Base-by-base conservation (phyloP, 108 stramenopile species). In the Cyclotella sp. region DNA sequence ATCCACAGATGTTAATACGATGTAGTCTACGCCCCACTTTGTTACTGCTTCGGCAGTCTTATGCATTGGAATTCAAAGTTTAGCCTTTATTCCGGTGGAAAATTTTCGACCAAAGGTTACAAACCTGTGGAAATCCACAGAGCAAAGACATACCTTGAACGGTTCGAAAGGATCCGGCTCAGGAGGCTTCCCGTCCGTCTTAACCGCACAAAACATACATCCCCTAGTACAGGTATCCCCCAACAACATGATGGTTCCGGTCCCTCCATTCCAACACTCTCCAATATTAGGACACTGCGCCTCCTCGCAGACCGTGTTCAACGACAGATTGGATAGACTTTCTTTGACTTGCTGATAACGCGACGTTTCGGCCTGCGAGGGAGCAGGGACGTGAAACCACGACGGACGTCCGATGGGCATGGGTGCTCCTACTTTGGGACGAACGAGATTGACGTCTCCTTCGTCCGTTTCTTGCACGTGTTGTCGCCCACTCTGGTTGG, bases 181-280 rank as follows among this genome's bases (percentile, higher is more conserved):
- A 3, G 99, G 93, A 28, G 99, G 99, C 29, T 85, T 84, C 39
- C 82, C 62, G 67, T 81, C 79, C 2, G 99, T 99, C 77, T 98
- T 98, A 29, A 99, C 97, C 2, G 96, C 93, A 76, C 99, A 99
- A 77, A 99, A 99, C 83, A 91, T 89, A 83, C 99, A 99, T 11
- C 98, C 99, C 14, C 99, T 80, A 9, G 98, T 99, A 75, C 98
- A 99, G 0, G 98, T 98, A 76, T 99, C 99, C 9, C 99, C 99
- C 85, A 99, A 72, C 22, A 99, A 78, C 99, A 99, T 99, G 68
- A 99, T 98, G 0, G 99, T 99, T 16, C 97, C 99, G 4, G 98
- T 99, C 11, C 98, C 99, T 10, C 99, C 99, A 81, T 92, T 94
- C 99, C 99, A 99, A 73, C 99, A 99, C 81, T 99, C 99, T 46